Evolutionary conservation across 306 rosid species (phyloP).

Genomic region (Begonia peltatifolia): DNA sequence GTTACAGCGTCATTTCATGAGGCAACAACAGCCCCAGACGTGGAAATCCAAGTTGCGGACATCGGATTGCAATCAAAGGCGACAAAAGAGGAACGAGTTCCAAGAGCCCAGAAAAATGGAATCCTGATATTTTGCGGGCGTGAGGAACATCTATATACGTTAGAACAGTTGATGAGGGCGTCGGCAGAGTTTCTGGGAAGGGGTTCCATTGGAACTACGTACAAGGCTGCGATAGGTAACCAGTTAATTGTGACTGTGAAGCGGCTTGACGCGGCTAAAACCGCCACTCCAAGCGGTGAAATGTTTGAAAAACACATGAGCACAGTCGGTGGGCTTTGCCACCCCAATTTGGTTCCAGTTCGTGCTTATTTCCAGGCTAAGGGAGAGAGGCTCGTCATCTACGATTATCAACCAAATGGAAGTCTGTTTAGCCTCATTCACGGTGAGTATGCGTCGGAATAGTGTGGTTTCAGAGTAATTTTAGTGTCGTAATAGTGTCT

Average conservation of each 20-base stretch:
- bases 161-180: conserved; percentile 80
- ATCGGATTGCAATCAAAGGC: conserved; percentile 11
- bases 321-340: conserved; percentile 45
- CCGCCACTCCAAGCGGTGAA: conserved; percentile 29
- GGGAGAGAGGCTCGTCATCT: conserved; percentile 72
- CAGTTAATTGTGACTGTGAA: conserved; percentile 57
- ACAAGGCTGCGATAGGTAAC: conserved; percentile 73
- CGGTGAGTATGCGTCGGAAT: conserved; percentile 25
- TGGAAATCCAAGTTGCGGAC: background rate
- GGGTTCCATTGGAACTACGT: conserved; percentile 71
- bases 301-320: conserved; percentile 62
- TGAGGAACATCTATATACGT: conserved; percentile 39
- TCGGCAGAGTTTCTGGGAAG: conserved; percentile 90
- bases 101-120: conserved; percentile 34
- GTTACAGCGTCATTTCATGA: conserved; percentile 7
- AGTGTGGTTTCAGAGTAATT: too few relatives aligned
- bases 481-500: too few relatives aligned
- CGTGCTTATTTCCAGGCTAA: conserved; percentile 84
- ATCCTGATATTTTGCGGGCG: conserved; percentile 54
- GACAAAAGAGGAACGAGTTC: conserved; percentile 20
- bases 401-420: conserved; percentile 78
- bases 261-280: conserved; percentile 62
- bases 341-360: conserved; percentile 71
- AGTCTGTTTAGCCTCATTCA: conserved; percentile 80
- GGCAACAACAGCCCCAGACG: background rate